These are phyloP conservation scores for Helianthus tuberosus DNA, from an alignment of 129 eudicot species.

Conservation along the genomic window DNA sequence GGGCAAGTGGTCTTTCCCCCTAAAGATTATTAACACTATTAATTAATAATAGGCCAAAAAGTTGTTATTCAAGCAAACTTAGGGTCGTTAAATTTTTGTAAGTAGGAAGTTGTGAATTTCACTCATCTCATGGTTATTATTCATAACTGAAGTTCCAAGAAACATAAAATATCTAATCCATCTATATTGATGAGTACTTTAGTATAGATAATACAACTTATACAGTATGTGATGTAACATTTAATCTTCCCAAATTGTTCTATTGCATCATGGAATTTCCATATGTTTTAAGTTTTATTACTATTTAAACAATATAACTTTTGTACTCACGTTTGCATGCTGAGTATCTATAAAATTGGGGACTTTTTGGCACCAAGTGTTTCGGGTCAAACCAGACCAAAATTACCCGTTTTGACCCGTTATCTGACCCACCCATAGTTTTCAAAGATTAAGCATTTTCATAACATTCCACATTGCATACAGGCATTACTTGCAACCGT, in stretches of 20 bases:
- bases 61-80: neutral
- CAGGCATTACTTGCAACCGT: constrained; percentile 12
- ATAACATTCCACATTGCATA: constrained; percentile 9
- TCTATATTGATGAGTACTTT: neutral
- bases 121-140: neutral
- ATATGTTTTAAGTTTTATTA: no score
- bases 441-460: neutral
- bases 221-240: no score
- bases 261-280: neutral
- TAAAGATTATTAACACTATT: no score
- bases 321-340: neutral
- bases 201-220: no score
- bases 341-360: constrained; percentile 3
- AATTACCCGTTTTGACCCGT: neutral
- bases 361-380: neutral
- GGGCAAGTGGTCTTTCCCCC: no score
- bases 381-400: neutral
- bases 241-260: neutral
- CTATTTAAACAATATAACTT: no score
- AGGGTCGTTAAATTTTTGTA: neutral
- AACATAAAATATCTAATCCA: neutral
- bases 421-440: neutral
- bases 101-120: no score
- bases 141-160: neutral
- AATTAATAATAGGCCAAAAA: neutral